phyloP scores from a whole-genome alignment of 371 early-diverging fungal genomes.

The Choanephora cucurbitarum region DNA sequence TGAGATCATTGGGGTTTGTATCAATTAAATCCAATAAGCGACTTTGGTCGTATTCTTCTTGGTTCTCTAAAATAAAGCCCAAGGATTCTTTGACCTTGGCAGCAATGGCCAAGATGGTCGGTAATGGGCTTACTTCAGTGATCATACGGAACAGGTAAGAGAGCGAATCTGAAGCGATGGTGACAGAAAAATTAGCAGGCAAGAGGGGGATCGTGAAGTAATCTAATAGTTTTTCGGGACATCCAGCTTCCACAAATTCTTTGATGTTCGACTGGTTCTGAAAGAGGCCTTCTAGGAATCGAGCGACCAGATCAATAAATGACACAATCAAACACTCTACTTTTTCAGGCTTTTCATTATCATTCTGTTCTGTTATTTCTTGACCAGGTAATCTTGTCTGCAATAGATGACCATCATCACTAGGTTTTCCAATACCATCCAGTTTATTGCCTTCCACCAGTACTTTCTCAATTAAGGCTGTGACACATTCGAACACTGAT shows the following conservation, averaged over 20 bases:
- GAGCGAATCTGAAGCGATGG: constrained; percentile 68
- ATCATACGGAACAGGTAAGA: constrained; percentile 74
- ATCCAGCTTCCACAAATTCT: constrained; percentile 75
- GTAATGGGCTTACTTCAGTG: constrained; percentile 64
- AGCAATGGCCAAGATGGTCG: constrained; percentile 51
- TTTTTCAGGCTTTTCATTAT: constrained; percentile 48
- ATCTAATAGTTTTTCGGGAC: constrained; percentile 64
- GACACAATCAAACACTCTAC: constrained; percentile 47
- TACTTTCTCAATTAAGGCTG: constrained; percentile 63
- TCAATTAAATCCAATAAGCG: constrained; percentile 54
- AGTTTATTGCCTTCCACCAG: constrained; percentile 45
- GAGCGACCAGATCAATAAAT: constrained; percentile 46
- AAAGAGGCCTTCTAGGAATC: constrained; percentile 87
- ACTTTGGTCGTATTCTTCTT: constrained; percentile 28
- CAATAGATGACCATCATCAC: constrained; percentile 43
- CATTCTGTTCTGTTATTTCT: background rate
- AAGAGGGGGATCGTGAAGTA: constrained; percentile 68
- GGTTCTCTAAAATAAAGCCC: constrained; percentile 34
- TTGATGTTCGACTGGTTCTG: constrained; percentile 73
- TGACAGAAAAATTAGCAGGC: constrained; percentile 77
- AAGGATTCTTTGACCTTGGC: constrained; percentile 55
- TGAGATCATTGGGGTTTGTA: constrained; percentile 50
- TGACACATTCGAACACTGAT: constrained; percentile 69
- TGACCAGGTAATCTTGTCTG: constrained; percentile 22
- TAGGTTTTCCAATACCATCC: constrained; percentile 41